phyloP scores from a whole-genome alignment of 768 basidiomycete genomes.

The Pisolithus marmoratus region DNA sequence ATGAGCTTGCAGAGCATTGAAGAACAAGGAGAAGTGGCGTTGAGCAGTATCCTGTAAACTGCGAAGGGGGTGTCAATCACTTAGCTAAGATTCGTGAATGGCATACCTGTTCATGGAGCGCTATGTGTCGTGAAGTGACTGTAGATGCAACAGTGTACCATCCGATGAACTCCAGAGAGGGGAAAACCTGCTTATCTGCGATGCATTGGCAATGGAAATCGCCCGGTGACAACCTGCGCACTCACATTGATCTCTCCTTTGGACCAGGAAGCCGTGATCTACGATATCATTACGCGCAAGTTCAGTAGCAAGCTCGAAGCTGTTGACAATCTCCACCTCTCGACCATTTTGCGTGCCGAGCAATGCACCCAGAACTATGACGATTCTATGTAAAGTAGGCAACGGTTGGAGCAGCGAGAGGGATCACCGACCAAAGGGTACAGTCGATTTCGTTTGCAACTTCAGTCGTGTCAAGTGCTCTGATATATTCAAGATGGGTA shows the following conservation, averaged over 20 bases:
- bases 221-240: conserved; percentile 8
- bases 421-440: conserved; percentile 56
- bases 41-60: conserved; percentile 85
- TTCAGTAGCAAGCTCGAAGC: conserved; percentile 78
- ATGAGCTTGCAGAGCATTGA: conserved; percentile 47
- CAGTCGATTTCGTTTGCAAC: conserved; percentile 56
- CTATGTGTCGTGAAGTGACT: conserved; percentile 71
- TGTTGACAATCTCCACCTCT: conserved; percentile 95
- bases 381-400: not conserved
- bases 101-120: conserved; percentile 77
- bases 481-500: conserved; percentile 94
- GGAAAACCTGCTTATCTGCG: conserved; percentile 96
- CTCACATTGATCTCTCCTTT: conserved; percentile 84
- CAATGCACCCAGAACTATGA: conserved; percentile 82
- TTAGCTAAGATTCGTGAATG: not conserved
- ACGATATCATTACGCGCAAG: conserved; percentile 53
- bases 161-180: conserved; percentile 93
- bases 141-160: conserved; percentile 90
- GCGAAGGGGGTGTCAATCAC: conserved; percentile 4
- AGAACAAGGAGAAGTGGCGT: conserved; percentile 83
- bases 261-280: conserved; percentile 77
- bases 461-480: conserved; percentile 88
- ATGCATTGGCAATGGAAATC: conserved; percentile 3
- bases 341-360: conserved; percentile 92
- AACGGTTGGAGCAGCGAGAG: not conserved